These are phyloP conservation scores for Kurtzmaniella natalensis DNA, from an alignment of 1,139 yeast genomes.

Conservation along the genomic window DNA sequence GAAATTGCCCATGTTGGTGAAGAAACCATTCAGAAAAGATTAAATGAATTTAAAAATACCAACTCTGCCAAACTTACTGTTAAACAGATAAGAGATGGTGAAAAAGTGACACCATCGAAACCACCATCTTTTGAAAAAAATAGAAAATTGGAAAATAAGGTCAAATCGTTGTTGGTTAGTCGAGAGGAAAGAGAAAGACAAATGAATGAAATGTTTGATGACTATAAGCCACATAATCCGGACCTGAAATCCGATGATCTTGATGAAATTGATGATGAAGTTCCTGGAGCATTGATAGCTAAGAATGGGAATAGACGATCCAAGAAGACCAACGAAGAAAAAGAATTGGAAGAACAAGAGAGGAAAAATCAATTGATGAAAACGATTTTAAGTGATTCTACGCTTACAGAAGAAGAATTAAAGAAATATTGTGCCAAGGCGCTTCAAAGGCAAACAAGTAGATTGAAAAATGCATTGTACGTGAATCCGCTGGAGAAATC, in stretches of 20 bases:
- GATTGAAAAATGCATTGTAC: constrained; percentile 17
- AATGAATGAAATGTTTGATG: constrained; percentile 39
- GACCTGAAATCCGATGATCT: background rate
- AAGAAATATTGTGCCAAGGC: constrained; percentile 7
- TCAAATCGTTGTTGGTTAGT: constrained; percentile 29
- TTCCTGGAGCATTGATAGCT: background rate
- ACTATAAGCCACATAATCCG: constrained; percentile 18
- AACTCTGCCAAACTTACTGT: constrained; percentile 71
- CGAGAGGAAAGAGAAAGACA: constrained; percentile 27
- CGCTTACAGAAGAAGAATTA: constrained; percentile 18
- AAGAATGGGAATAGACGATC: background rate
- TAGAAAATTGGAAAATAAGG: constrained; percentile 25
- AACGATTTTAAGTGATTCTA: constrained; percentile 22
- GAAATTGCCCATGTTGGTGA: constrained; percentile 95
- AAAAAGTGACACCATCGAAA: constrained; percentile 44
- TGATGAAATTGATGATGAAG: background rate
- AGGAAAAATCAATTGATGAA: constrained; percentile 12
- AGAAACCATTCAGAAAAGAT: constrained; percentile 83
- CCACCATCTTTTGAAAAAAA: constrained; percentile 82
- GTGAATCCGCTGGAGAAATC: constrained; percentile 21
- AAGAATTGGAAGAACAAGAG: constrained; percentile 7
- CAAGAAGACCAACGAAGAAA: background rate
- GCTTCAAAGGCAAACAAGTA: constrained; percentile 14
- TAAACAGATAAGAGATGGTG: constrained; percentile 56
- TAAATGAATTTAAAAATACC: constrained; percentile 82